phyloP scores from a whole-genome alignment of 176 grass and related monocot genomes.

The Bonia amplexicaulis region DNA sequence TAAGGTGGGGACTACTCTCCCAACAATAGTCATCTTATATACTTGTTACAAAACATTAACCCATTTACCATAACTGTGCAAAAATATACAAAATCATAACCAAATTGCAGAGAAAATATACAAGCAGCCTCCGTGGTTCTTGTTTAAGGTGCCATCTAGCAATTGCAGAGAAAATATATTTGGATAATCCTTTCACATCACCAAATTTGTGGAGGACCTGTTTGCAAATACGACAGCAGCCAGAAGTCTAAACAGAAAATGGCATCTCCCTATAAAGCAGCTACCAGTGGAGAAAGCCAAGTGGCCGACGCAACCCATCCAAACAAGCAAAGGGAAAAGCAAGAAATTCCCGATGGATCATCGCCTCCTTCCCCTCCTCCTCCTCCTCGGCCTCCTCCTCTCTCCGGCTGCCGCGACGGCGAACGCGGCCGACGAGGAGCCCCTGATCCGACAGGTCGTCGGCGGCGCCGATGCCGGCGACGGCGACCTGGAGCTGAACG shows the following conservation, averaged over 20 bases:
- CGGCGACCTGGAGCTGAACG: conserved; percentile 51
- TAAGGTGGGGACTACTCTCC: rapidly evolving
- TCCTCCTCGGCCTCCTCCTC: conserved; percentile 26
- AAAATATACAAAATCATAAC: too few species aligned
- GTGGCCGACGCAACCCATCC: conserved; percentile 26
- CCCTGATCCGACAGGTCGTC: conserved; percentile 74
- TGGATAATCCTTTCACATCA: not conserved
- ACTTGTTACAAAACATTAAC: too few species aligned
- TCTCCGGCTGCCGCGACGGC: not conserved
- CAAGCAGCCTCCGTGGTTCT: too few species aligned
- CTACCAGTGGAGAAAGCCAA: not conserved
- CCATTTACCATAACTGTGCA: too few species aligned
- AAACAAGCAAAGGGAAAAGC: conserved; percentile 1
- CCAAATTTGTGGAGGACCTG: not conserved
- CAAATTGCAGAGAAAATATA: too few species aligned
- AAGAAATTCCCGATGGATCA: conserved; percentile 39
- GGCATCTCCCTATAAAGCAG: conserved; percentile 22
- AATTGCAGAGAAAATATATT: not conserved
- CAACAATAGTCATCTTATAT: too few species aligned
- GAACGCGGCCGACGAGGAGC: conserved; percentile 26
- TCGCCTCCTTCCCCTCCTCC: conserved; percentile 21
- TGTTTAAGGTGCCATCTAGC: too few species aligned
- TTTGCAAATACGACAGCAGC: not conserved
- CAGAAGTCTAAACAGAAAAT: not conserved
- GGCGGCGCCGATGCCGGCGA: conserved; percentile 17